Conservation (phyloP, 73 alveolate species). For the Paramecium biaurelia region DNA sequence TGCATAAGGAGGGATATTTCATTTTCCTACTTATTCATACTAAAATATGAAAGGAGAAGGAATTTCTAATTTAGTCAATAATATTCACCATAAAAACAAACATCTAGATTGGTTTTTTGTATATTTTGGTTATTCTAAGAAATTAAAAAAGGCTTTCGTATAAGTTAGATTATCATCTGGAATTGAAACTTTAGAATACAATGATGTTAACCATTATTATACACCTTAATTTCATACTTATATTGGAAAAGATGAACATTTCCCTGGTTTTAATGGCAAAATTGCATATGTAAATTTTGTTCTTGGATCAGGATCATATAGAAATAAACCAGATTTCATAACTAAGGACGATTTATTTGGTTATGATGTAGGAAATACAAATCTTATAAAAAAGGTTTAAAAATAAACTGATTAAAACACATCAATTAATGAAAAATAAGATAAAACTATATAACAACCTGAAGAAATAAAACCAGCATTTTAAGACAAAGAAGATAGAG, state of each 20-base stretch:
- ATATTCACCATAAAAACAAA: constrained; percentile 33
- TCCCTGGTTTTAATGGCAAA: constrained; percentile 40
- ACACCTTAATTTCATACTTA: neutral
- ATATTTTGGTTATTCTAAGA: constrained; percentile 39
- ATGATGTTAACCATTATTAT: constrained; percentile 1
- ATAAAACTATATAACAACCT: neutral
- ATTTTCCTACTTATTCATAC: constrained; percentile 42
- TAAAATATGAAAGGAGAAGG: constrained; percentile 48
- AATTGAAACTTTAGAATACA: constrained; percentile 26
- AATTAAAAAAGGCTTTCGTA: neutral
- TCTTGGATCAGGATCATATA: constrained; percentile 12
- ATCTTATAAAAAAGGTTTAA: neutral
- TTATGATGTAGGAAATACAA: neutral
- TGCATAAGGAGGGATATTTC: neutral
- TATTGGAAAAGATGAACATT: constrained; percentile 17
- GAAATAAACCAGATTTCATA: constrained; percentile 10
- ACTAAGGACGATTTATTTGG: neutral
- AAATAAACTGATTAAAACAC: neutral
- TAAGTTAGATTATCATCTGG: constrained; percentile 21
- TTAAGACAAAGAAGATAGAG: neutral
- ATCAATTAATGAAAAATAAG: neutral
- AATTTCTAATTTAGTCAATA: constrained; percentile 2
- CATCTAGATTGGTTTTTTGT: constrained; percentile 1
- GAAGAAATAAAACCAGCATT: neutral
- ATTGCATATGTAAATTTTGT: neutral